Base-by-base conservation (phyloP, 257 asterid genomes). In the Oldenlandia corymbosa region DNA sequence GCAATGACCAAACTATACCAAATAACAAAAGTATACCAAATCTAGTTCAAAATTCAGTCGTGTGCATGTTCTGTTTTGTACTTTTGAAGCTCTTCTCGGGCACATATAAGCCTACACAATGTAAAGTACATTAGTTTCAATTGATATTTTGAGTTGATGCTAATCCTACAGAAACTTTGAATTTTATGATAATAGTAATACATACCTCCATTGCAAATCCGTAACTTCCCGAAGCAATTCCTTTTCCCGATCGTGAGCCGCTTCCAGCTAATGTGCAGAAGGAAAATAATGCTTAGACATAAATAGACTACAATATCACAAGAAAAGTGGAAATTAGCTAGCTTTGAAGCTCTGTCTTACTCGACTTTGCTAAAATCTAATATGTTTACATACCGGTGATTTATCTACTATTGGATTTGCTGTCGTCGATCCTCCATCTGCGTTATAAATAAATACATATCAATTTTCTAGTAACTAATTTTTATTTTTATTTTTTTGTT, bases 131-230 rank as follows among this genome's bases (percentile, higher is more conserved):
- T 46, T 28, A 12, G 24, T 9, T 28, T 39, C 32, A 10, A 32
- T 68, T 31, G 53, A 54, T 53, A 18, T 37, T 43, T 9, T 37
- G 42, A 24, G 32, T 27, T 28, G 21, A 64, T 21, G 59, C 60
- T 26, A 54, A 10, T 18, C 34, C 27, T 7, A 10, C 16, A 64
- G 27, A 54, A 5, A 23, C 13, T 34, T 1, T 49, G n/a, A 28
- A 27, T 49, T 12, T 49, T 2, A n/a, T 11, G 11, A 34, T 9
- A 3, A 34, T 11, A 51, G 32, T 56, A 14, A 50, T 37, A 42
- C 3, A 24, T 83, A 91, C 98, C 98, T 88, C 79, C 75, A 76
- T 48, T 88, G 95, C 32, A 88, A 66, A 69, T 91, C 98, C 60
- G 80, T 68, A 59, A 86, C 78, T 79, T 88, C 94, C 17, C 81